Evolutionary conservation across 495 filamentous ascomycete genomes (phyloP).

Genomic region (Penicillium malachiteum): DNA sequence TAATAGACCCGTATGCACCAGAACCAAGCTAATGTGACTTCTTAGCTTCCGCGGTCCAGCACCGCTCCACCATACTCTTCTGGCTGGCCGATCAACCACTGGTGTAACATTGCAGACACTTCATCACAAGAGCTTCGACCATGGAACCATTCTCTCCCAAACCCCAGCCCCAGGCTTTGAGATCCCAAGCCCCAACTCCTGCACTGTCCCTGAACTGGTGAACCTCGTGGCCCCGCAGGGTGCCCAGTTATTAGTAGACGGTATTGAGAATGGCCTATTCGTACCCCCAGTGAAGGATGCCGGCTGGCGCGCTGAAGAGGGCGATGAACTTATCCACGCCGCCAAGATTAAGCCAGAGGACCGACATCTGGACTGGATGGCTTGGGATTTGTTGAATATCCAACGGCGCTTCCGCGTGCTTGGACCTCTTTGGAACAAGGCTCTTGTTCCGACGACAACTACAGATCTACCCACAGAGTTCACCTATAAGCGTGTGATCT

Average conservation of each 20-base stretch:
- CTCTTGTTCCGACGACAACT: conserved; percentile 25
- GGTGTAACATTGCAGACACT: conserved; percentile 86
- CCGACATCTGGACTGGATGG: conserved; percentile 52
- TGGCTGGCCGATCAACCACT: conserved; percentile 53
- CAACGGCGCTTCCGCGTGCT: conserved; percentile 49
- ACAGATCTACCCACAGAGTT: conserved; percentile 19
- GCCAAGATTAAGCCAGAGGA: conserved; percentile 55
- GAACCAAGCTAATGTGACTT: conserved; percentile 2
- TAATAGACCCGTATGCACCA: not conserved
- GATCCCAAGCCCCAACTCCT: conserved; percentile 44
- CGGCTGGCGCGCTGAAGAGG: conserved; percentile 32
- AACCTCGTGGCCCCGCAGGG: conserved; percentile 46
- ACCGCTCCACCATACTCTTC: conserved; percentile 75
- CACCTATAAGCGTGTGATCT: conserved; percentile 38
- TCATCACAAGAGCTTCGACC: conserved; percentile 71
- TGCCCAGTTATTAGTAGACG: conserved; percentile 60
- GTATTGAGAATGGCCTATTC: conserved; percentile 59
- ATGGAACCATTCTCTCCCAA: conserved; percentile 71
- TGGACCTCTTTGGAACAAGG: conserved; percentile 55
- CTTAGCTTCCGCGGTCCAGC: conserved; percentile 70
- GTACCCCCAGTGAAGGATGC: conserved; percentile 56
- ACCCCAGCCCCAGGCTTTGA: conserved; percentile 53
- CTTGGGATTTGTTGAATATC: conserved; percentile 49
- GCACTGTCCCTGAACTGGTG: conserved; percentile 43
- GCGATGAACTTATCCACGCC: conserved; percentile 37